Conservation (phyloP, 192 early-diverging fungal genomes). For the Coemansia reversa region DNA sequence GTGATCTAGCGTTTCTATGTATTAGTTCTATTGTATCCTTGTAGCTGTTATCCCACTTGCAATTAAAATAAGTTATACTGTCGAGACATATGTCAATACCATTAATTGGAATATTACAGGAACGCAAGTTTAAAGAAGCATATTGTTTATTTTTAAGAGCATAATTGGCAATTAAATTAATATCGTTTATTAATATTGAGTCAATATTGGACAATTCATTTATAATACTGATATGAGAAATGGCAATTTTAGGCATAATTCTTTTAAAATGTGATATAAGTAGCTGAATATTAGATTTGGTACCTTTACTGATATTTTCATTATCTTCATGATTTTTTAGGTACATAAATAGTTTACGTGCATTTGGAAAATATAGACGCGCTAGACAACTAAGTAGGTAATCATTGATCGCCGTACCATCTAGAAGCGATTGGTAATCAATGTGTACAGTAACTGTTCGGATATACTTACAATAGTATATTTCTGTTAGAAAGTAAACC, state of each 20-base stretch:
- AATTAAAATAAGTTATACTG: not conserved
- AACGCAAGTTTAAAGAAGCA: not conserved
- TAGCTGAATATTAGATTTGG: not conserved
- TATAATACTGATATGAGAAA: not conserved
- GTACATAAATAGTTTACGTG: not conserved
- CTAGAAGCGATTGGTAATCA: not conserved
- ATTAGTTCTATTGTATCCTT: not conserved
- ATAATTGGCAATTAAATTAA: not conserved
- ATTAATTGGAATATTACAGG: not conserved
- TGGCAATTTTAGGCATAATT: not conserved
- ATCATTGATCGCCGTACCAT: not conserved
- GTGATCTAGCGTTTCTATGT: not conserved
- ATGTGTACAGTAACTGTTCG: not conserved
- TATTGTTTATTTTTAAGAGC: not conserved
- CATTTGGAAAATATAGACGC: not conserved
- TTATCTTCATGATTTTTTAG: not conserved
- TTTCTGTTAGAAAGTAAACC: not conserved
- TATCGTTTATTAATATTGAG: not conserved
- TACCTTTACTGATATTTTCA: not conserved
- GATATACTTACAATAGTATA: not conserved
- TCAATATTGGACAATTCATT: not conserved
- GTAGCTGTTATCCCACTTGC: not conserved
- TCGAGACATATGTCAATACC: not conserved
- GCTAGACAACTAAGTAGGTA: not conserved
- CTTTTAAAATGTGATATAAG: not conserved